Conservation (phyloP, 768 basidiomycete genomes). For the Boletus coccyginus region DNA sequence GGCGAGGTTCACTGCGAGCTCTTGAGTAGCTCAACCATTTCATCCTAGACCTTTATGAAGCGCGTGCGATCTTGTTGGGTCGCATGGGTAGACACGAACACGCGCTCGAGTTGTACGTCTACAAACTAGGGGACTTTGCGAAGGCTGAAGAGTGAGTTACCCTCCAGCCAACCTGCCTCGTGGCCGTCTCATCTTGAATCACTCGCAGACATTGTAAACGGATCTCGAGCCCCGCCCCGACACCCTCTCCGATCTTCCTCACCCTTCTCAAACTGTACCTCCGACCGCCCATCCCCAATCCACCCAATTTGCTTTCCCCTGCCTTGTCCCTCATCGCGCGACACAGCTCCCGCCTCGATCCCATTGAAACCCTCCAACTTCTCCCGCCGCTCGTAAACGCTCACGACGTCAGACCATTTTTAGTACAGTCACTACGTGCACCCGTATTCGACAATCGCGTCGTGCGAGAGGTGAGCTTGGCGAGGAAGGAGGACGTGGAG, state of each 20-base stretch:
- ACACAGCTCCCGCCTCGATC: slow-evolving; percentile 79
- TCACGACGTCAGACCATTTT: slow-evolving; percentile 72
- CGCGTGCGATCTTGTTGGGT: slow-evolving; percentile 88
- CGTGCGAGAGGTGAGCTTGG: slow-evolving; percentile 65
- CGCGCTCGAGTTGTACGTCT: slow-evolving; percentile 93
- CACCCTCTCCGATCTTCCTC: slow-evolving; percentile 70
- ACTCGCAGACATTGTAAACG: slow-evolving; percentile 84
- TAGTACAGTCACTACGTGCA: slow-evolving; percentile 64
- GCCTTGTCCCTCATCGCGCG: slow-evolving; percentile 86
- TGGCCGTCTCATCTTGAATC: not conserved
- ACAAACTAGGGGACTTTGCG: slow-evolving; percentile 74
- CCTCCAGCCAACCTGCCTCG: not conserved
- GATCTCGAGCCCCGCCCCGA: slow-evolving; percentile 58
- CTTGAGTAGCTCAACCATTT: not conserved
- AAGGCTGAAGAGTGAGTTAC: slow-evolving; percentile 86
- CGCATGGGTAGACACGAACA: slow-evolving; percentile 88
- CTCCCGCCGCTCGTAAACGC: slow-evolving; percentile 90
- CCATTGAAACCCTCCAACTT: slow-evolving; percentile 78
- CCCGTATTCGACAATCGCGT: slow-evolving; percentile 70
- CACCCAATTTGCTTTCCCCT: slow-evolving; percentile 64
- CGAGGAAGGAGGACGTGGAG: slow-evolving; percentile 76
- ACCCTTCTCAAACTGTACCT: slow-evolving; percentile 87
- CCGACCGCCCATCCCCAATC: slow-evolving; percentile 54
- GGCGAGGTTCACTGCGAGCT: slow-evolving; percentile 8
- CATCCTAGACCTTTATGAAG: slow-evolving; percentile 76